phyloP scores from a whole-genome alignment of 352 stramenopile species.

The Globisporangium barbulae region DNA sequence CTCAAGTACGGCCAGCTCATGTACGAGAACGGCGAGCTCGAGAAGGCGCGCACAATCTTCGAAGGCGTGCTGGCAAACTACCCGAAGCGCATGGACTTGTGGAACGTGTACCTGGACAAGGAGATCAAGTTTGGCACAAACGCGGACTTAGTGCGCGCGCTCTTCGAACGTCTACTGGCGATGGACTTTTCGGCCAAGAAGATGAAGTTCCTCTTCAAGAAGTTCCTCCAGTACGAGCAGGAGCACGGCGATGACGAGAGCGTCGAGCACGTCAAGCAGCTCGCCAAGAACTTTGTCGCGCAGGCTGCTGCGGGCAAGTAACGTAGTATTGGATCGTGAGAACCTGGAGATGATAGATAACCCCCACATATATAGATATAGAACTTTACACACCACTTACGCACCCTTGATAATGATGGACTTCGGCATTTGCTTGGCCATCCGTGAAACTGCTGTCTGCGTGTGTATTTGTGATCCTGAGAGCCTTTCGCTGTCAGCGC shows the following conservation, averaged over 20 bases:
- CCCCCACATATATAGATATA: conserved; percentile 8
- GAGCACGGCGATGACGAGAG: conserved; percentile 85
- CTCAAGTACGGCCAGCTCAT: conserved; percentile 95
- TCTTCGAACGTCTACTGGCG: conserved; percentile 91
- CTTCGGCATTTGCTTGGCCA: neutral
- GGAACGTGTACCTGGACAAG: conserved; percentile 97
- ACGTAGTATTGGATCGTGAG: conserved; percentile 7
- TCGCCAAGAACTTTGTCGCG: conserved; percentile 93
- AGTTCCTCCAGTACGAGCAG: conserved; percentile 94
- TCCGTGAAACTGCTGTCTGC: neutral
- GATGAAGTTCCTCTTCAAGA: conserved; percentile 99
- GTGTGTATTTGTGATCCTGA: neutral
- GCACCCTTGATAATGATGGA: neutral
- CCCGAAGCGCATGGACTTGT: conserved; percentile 95
- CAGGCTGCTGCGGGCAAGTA: conserved; percentile 45
- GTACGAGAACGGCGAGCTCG: conserved; percentile 91
- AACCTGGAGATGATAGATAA: conserved; percentile 1
- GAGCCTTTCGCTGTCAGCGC: neutral
- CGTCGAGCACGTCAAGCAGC: conserved; percentile 92
- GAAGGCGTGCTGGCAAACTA: conserved; percentile 93
- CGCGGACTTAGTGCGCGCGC: conserved; percentile 70
- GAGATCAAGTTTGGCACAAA: conserved; percentile 93
- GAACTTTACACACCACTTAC: neutral
- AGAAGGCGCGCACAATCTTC: conserved; percentile 95
- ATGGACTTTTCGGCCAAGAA: conserved; percentile 96